Evolutionary conservation across 2,329 filamentous ascomycete species (phyloP).

Genomic region (Aspergillus pseudoglaucus): DNA sequence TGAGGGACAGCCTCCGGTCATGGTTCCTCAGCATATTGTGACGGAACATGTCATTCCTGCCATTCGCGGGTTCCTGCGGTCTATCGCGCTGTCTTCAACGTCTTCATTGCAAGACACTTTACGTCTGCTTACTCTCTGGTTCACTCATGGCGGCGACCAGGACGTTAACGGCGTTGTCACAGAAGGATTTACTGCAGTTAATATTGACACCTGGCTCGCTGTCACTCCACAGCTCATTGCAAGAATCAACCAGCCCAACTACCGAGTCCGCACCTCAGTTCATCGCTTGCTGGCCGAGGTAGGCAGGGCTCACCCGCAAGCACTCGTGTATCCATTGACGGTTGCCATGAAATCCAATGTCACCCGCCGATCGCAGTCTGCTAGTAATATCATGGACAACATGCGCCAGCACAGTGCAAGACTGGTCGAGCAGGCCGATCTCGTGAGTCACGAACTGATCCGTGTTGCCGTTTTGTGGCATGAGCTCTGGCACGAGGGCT

Average conservation of each 20-base stretch:
- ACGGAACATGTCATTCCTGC: conserved; percentile 89
- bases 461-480: conserved; percentile 97
- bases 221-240: conserved; percentile 97
- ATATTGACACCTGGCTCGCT: conserved; percentile 96
- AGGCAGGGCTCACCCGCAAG: conserved; percentile 88
- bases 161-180: conserved; percentile 86
- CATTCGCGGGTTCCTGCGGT: conserved; percentile 94
- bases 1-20: conserved; percentile 39
- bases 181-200: conserved; percentile 85
- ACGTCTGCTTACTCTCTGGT: conserved; percentile 89
- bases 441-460: conserved; percentile 94
- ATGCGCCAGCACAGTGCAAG: conserved; percentile 92
- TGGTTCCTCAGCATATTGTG: conserved; percentile 61
- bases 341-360: conserved; percentile 97
- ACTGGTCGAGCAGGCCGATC: conserved; percentile 89
- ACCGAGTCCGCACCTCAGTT: conserved; percentile 78
- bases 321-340: conserved; percentile 91
- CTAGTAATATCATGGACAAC: conserved; percentile 91
- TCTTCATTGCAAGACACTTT: conserved; percentile 95
- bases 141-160: conserved; percentile 78
- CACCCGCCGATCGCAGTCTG: conserved; percentile 75
- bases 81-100: conserved; percentile 81
- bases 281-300: conserved; percentile 90
- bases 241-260: conserved; percentile 92
- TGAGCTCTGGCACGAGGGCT: conserved; percentile 95